Conservation (phyloP, 2,329 filamentous ascomycete genomes). For the Colletotrichum sp. region DNA sequence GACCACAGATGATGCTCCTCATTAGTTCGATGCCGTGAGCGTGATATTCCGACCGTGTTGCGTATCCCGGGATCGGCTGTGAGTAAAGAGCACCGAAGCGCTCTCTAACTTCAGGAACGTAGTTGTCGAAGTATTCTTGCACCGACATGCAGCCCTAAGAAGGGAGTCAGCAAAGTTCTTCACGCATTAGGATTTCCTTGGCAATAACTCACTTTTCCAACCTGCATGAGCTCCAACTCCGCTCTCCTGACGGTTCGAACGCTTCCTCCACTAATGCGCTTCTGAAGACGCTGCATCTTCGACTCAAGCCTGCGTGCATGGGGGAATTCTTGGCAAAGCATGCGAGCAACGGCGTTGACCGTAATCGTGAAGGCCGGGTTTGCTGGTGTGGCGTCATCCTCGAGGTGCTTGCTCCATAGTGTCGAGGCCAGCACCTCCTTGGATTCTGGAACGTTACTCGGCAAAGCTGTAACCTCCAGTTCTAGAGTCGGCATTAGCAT, state of each 20-base stretch:
- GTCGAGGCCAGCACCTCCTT: constrained; percentile 43
- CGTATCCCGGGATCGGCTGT: not conserved
- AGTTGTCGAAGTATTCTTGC: constrained; percentile 44
- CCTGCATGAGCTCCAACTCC: constrained; percentile 57
- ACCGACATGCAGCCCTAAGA: constrained; percentile 41
- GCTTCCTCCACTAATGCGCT: constrained; percentile 38
- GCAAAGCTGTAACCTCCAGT: constrained; percentile 50
- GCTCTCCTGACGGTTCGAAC: constrained; percentile 49
- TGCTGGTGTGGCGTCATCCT: constrained; percentile 27
- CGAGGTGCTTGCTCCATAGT: constrained; percentile 46
- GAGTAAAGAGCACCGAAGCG: constrained; percentile 51
- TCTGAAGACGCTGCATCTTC: constrained; percentile 39
- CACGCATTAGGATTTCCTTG: constrained; percentile 6
- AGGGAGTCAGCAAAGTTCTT: constrained; percentile 18
- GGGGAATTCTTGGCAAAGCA: constrained; percentile 39
- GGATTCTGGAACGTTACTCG: constrained; percentile 29
- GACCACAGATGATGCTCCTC: constrained; percentile 39
- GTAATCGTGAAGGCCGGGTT: constrained; percentile 40
- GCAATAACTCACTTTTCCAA: constrained; percentile 48
- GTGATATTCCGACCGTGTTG: constrained; percentile 47
- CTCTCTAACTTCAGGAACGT: constrained; percentile 42
- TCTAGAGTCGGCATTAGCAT: constrained; percentile 36
- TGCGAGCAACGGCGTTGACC: constrained; percentile 39
- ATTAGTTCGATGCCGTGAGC: constrained; percentile 44
- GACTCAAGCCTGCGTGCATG: constrained; percentile 33